Percentiles rank a stretch among this genome's conserved stretches.
These are phyloP conservation scores for Fusarium palustre DNA, from an alignment of 2,329 filamentous ascomycete species.

Conservation along the genomic window DNA sequence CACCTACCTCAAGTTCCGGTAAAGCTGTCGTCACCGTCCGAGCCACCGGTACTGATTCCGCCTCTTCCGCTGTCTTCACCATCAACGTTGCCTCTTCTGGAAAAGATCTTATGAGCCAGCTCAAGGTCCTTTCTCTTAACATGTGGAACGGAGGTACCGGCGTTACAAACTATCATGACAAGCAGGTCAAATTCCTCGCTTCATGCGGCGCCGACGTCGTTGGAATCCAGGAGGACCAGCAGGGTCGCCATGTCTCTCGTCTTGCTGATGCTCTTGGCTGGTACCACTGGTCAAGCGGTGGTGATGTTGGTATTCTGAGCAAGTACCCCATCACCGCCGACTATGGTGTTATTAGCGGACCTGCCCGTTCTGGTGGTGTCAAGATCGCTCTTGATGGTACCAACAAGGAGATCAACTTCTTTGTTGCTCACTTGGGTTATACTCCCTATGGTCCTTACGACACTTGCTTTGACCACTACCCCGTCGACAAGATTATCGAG, in stretches of 20 bases:
- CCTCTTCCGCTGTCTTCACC: conserved; percentile 45
- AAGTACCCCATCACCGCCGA: conserved; percentile 55
- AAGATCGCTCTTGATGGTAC: conserved; percentile 52
- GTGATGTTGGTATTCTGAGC: conserved; percentile 52
- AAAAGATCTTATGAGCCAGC: conserved; percentile 49
- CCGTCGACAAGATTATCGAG: conserved; percentile 50
- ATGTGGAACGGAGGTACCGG: conserved; percentile 55
- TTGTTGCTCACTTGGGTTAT: conserved; percentile 53
- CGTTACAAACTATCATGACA: conserved; percentile 54
- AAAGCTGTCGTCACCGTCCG: conserved; percentile 45
- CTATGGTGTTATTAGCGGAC: conserved; percentile 43
- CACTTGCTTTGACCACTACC: conserved; percentile 55
- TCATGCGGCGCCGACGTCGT: conserved; percentile 52
- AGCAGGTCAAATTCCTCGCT: conserved; percentile 54
- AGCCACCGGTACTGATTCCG: conserved; percentile 46
- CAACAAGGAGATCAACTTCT: conserved; percentile 51
- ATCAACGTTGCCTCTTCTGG: conserved; percentile 50
- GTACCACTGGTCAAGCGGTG: conserved; percentile 51
- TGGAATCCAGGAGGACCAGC: conserved; percentile 53
- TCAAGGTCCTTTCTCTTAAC: conserved; percentile 55
- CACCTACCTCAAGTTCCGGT: conserved; percentile 40
- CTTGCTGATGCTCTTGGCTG: conserved; percentile 56
- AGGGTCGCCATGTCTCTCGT: conserved; percentile 47
- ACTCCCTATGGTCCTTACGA: conserved; percentile 59
- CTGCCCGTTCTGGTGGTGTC: conserved; percentile 45